Percentiles rank a stretch among this genome's conserved stretches.
Conservation (phyloP, 208 protist species). For the Crithidia sp. region DNA sequence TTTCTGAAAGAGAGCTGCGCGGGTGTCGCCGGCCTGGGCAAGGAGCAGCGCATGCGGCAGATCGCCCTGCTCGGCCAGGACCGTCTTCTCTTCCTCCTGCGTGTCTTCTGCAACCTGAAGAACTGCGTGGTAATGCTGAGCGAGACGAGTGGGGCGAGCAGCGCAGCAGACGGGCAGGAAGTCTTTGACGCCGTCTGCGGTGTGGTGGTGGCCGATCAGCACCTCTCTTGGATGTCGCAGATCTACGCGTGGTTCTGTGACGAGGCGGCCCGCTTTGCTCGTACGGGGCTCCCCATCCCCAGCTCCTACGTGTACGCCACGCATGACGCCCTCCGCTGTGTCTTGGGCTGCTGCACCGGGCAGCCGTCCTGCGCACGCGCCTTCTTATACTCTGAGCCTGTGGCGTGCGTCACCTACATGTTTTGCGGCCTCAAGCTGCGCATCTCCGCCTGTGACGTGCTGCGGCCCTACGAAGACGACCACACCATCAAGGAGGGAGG, state of each 20-base stretch:
- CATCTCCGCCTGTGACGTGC: slow-evolving; percentile 44
- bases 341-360: slow-evolving; percentile 57
- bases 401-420: slow-evolving; percentile 67
- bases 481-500: slow-evolving; percentile 15
- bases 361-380: slow-evolving; percentile 44
- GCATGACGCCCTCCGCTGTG: slow-evolving; percentile 48
- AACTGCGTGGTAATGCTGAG: slow-evolving; percentile 56
- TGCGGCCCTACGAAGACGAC: slow-evolving; percentile 55
- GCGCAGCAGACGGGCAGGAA: not conserved
- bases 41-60: slow-evolving; percentile 33
- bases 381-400: slow-evolving; percentile 74
- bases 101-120: slow-evolving; percentile 52
- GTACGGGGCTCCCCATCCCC: slow-evolving; percentile 28
- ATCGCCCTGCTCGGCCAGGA: slow-evolving; percentile 40
- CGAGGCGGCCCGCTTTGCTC: slow-evolving; percentile 37
- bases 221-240: slow-evolving; percentile 58
- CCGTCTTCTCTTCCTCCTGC: slow-evolving; percentile 65
- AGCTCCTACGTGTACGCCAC: slow-evolving; percentile 40
- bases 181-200: slow-evolving; percentile 38
- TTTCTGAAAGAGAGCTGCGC: slow-evolving; percentile 47
- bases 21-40: slow-evolving; percentile 3
- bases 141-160: slow-evolving; percentile 19
- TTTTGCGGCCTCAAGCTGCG: slow-evolving; percentile 80
- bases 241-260: slow-evolving; percentile 63
- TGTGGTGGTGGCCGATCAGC: slow-evolving; percentile 29